Evolutionary conservation across 2,329 filamentous ascomycete genomes (phyloP).

Genomic region (Claviceps sp.): DNA sequence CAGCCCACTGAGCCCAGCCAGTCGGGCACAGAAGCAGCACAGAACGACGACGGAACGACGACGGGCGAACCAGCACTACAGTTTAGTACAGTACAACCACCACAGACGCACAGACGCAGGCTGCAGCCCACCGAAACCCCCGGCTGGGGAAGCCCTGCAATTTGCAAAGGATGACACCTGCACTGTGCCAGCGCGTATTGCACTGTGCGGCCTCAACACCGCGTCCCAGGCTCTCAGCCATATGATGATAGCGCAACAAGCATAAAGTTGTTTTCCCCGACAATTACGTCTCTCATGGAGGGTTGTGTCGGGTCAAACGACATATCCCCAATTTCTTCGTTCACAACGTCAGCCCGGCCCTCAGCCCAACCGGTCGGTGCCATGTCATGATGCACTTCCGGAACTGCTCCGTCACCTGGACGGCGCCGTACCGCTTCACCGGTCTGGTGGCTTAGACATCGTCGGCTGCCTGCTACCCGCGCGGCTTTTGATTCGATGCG

Average conservation of each 20-base stretch:
- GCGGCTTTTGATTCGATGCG: no score
- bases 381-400: neutral
- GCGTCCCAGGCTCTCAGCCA: no score
- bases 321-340: neutral
- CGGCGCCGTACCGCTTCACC: neutral
- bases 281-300: neutral
- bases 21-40: no score
- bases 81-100: neutral
- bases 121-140: neutral
- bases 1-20: no score
- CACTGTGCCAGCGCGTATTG: no score
- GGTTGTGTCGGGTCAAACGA: neutral
- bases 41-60: no score
- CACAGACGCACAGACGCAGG: neutral
- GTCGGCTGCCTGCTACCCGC: no score
- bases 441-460: no score
- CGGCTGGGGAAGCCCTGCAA: no score
- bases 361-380: constrained; percentile 5
- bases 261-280: neutral
- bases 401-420: neutral
- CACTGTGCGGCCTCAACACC: no score
- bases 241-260: neutral
- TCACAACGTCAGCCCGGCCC: constrained; percentile 1
- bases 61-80: no score
- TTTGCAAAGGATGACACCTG: no score